Conservation (phyloP, 2,329 filamentous ascomycete genomes). For the Cercospora citrullina region DNA sequence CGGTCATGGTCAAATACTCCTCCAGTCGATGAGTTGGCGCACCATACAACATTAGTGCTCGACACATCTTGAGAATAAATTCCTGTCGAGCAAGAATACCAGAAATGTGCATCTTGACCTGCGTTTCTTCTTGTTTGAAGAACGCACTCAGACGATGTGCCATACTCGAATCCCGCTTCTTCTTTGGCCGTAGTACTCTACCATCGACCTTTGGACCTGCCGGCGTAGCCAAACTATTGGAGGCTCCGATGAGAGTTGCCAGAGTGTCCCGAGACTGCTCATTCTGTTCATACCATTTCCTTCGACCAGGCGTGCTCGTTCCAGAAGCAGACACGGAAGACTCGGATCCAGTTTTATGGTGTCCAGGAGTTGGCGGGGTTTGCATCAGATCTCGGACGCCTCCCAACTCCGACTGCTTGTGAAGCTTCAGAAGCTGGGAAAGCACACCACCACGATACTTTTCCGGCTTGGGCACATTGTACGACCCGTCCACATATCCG, state of each 20-base stretch:
- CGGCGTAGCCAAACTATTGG: constrained; percentile 45
- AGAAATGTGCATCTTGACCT: constrained; percentile 61
- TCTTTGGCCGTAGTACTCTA: constrained; percentile 37
- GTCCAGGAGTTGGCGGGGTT: constrained; percentile 32
- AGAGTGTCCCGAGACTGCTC: constrained; percentile 20
- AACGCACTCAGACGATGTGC: constrained; percentile 39
- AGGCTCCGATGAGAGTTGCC: constrained; percentile 44
- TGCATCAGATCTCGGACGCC: constrained; percentile 11
- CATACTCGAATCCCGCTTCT: constrained; percentile 30
- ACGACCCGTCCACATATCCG: constrained; percentile 18
- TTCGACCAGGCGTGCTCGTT: constrained; percentile 21
- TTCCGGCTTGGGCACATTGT: constrained; percentile 65
- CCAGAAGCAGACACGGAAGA: constrained; percentile 40
- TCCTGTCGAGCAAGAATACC: constrained; percentile 76
- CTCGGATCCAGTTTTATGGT: constrained; percentile 33
- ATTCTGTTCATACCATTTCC: constrained; percentile 28
- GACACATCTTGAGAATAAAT: constrained; percentile 81
- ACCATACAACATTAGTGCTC: constrained; percentile 83
- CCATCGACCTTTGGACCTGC: constrained; percentile 41
- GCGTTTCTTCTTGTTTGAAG: constrained; percentile 53
- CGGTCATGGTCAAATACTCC: constrained; percentile 86
- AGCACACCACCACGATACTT: constrained; percentile 73
- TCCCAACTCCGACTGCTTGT: constrained; percentile 46
- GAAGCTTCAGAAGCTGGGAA: constrained; percentile 69
- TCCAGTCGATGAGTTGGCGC: constrained; percentile 89